Evolutionary conservation across 352 stramenopile species (phyloP).

Genomic region (Globisporangium mamillatum): DNA sequence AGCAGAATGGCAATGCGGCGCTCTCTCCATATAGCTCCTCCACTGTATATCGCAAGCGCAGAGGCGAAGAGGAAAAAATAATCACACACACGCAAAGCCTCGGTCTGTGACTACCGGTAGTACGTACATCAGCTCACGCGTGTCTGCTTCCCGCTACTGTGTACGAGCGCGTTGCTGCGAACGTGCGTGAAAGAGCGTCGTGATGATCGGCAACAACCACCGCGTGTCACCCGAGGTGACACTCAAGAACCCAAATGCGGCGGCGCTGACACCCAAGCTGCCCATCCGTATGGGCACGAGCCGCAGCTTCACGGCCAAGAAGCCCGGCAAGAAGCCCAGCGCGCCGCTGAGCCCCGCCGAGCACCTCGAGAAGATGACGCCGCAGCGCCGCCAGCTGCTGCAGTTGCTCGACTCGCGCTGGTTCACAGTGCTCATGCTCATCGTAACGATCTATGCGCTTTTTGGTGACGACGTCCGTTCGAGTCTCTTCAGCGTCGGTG

Average conservation of each 20-base stretch:
- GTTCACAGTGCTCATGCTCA: slow-evolving; percentile 82
- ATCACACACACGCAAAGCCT: too few relatives aligned
- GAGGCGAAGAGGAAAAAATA: too few relatives aligned
- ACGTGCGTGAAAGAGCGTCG: background rate
- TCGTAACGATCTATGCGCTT: slow-evolving; percentile 91
- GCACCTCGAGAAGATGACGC: slow-evolving; percentile 39
- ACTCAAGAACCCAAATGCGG: slow-evolving; percentile 54
- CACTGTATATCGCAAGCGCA: too few relatives aligned
- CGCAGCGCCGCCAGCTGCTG: slow-evolving; percentile 36
- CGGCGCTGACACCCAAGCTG: slow-evolving; percentile 56
- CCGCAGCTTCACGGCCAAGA: slow-evolving; percentile 22
- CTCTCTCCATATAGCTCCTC: too few relatives aligned
- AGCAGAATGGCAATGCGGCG: too few relatives aligned
- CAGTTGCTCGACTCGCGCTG: slow-evolving; percentile 68
- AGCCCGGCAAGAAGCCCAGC: slow-evolving; percentile 10
- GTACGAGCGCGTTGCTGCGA: too few relatives aligned
- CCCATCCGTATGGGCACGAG: slow-evolving; percentile 39
- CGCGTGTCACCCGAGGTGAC: slow-evolving; percentile 74
- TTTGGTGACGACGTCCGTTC: slow-evolving; percentile 92
- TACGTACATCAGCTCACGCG: too few relatives aligned
- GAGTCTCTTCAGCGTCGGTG: slow-evolving; percentile 56
- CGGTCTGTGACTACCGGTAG: too few relatives aligned
- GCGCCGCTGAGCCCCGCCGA: slow-evolving; percentile 24
- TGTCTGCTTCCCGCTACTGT: too few relatives aligned
- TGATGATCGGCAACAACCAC: slow-evolving; percentile 37